Conservation (phyloP, 2,329 filamentous ascomycete genomes). For the Nemania sp. region DNA sequence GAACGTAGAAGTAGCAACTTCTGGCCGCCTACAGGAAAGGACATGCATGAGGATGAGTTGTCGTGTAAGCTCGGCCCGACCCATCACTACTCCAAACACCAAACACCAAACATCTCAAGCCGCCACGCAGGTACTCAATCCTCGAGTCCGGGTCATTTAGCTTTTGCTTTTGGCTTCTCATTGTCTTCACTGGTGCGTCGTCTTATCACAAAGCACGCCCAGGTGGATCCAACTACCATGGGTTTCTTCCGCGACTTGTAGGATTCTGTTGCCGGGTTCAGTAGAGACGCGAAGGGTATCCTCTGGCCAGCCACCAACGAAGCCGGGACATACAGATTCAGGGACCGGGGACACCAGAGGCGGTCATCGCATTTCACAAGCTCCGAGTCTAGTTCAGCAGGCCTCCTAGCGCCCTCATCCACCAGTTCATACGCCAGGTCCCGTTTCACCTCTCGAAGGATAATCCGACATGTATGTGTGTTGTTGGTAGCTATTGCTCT, state of each 20-base stretch:
- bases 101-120: not conserved
- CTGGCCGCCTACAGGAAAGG: not conserved
- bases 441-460: conserved; percentile 8
- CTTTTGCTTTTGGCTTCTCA: not conserved
- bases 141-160: not conserved
- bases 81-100: not conserved
- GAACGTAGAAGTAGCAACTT: conserved; percentile 3
- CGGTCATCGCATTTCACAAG: conserved; percentile 10
- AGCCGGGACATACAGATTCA: conserved; percentile 34
- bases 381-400: conserved; percentile 15
- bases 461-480: conserved; percentile 15
- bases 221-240: conserved; percentile 21
- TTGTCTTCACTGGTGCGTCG: not conserved
- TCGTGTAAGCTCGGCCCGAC: not conserved
- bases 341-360: conserved; percentile 22
- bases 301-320: conserved; percentile 24
- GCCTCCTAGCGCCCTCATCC: not conserved
- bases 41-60: not conserved
- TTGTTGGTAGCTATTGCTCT: not conserved
- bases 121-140: not conserved
- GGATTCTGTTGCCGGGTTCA: conserved; percentile 32
- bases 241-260: conserved; percentile 34
- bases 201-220: not conserved
- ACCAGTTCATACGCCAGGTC: not conserved
- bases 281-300: conserved; percentile 26